phyloP scores from a whole-genome alignment of 2,329 filamentous ascomycete species.

The Cercospora sojina region DNA sequence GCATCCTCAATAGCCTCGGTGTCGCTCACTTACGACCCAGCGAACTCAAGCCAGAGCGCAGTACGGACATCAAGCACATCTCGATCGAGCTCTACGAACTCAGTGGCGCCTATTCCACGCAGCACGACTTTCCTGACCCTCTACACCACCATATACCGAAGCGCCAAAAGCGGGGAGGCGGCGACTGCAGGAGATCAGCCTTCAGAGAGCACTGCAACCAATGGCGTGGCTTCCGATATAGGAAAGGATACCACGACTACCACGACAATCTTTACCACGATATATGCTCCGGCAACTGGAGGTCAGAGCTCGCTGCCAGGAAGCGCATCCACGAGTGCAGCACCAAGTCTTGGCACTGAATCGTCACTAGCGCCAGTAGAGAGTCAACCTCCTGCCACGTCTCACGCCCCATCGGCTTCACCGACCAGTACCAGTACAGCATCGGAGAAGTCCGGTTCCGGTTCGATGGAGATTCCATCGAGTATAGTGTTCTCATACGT shows the following conservation, averaged over 20 bases:
- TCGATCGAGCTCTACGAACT: background rate
- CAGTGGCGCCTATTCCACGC: background rate
- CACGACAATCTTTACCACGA: background rate
- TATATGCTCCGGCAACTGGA: background rate
- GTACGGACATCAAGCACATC: background rate
- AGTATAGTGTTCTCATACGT: background rate
- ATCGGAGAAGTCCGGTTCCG: background rate
- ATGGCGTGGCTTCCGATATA: background rate
- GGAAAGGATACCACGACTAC: background rate
- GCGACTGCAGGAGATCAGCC: background rate
- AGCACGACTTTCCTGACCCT: conserved; percentile 28
- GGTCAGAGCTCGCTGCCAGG: background rate
- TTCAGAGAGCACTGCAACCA: background rate
- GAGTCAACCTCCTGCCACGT: background rate
- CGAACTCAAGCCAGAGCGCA: background rate
- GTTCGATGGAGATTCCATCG: background rate
- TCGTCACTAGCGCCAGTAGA: background rate
- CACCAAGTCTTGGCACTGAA: background rate
- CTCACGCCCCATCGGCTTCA: background rate
- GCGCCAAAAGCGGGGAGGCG: conserved; percentile 1
- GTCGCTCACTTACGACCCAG: background rate
- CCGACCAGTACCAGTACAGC: background rate
- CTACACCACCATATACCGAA: conserved; percentile 27
- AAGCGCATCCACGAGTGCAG: background rate
- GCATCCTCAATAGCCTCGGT: background rate